These are phyloP conservation scores for Ceratobasidium sp. DNA, from an alignment of 1,284 basidiomycete genomes.

Conservation along the genomic window DNA sequence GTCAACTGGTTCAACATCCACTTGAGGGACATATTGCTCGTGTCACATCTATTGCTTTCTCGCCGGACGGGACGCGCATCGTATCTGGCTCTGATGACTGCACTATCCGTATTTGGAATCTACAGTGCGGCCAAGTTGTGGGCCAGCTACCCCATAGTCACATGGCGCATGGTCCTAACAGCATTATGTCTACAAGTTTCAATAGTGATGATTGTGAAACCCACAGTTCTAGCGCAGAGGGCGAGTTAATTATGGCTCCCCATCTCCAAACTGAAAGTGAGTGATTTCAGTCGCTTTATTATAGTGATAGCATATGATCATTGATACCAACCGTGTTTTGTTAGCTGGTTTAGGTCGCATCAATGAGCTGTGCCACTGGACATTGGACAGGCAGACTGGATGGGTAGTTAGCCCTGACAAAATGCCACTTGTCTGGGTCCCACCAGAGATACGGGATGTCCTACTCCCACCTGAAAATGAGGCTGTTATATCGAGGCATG, in stretches of 20 bases:
- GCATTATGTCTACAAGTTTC: slow-evolving; percentile 20
- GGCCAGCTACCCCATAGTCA: neutral
- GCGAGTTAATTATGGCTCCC: too few species aligned
- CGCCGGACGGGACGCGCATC: neutral
- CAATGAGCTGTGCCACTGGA: too few species aligned
- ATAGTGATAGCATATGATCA: too few species aligned
- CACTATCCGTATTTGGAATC: slow-evolving; percentile 9
- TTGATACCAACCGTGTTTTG: too few species aligned
- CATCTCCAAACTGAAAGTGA: too few species aligned
- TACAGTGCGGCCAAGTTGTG: neutral
- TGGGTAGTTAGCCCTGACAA: too few species aligned
- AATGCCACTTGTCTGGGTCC: neutral
- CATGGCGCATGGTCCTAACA: neutral
- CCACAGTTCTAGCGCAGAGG: too few species aligned
- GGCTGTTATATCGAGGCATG: neutral
- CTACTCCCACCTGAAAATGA: neutral
- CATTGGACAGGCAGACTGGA: too few species aligned
- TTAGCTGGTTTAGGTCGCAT: too few species aligned
- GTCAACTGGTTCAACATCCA: neutral
- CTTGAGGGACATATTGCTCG: neutral
- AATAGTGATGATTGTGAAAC: too few species aligned
- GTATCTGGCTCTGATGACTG: neutral
- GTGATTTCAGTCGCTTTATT: too few species aligned
- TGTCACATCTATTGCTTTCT: neutral
- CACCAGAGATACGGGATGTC: neutral